A percentile compares a stretch with the other conserved stretches of the same genome.
Conservation (phyloP, 1,284 basidiomycete species). For the Ustilago loliicola region DNA sequence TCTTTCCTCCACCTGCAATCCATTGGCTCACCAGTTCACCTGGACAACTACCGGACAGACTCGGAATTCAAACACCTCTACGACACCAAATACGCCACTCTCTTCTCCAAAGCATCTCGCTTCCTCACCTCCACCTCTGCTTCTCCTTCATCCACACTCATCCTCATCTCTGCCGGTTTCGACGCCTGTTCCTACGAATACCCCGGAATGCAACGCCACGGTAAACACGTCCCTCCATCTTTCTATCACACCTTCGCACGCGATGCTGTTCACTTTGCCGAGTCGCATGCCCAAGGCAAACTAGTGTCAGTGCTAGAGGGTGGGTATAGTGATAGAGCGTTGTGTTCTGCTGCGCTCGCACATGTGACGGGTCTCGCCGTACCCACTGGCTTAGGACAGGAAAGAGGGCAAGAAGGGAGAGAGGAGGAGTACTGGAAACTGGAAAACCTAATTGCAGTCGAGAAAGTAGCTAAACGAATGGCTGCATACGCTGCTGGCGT, state of each 20-base stretch:
- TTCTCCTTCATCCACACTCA: constrained; percentile 78
- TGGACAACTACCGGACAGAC: constrained; percentile 81
- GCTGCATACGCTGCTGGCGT: constrained; percentile 42
- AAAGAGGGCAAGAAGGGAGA: neutral
- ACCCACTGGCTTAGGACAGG: neutral
- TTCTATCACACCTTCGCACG: constrained; percentile 88
- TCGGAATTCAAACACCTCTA: constrained; percentile 83
- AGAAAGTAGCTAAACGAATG: constrained; percentile 61
- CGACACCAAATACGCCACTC: constrained; percentile 79
- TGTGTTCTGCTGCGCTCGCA: constrained; percentile 77
- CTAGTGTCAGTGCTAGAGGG: constrained; percentile 92
- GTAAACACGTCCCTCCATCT: constrained; percentile 85
- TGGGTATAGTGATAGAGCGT: constrained; percentile 86
- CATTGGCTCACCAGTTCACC: constrained; percentile 77
- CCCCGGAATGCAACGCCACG: constrained; percentile 90
- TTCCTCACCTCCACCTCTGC: constrained; percentile 81
- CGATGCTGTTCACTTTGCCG: constrained; percentile 80
- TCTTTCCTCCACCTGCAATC: neutral
- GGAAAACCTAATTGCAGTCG: constrained; percentile 55
- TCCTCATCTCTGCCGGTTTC: constrained; percentile 79
- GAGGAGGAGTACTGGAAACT: constrained; percentile 51
- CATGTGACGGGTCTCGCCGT: constrained; percentile 56
- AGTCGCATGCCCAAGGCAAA: constrained; percentile 78
- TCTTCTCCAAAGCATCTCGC: constrained; percentile 80
- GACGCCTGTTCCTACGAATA: constrained; percentile 95